These are phyloP conservation scores for Vaccinium myrtillus DNA, from an alignment of 148 eudicot species.

Conservation along the genomic window DNA sequence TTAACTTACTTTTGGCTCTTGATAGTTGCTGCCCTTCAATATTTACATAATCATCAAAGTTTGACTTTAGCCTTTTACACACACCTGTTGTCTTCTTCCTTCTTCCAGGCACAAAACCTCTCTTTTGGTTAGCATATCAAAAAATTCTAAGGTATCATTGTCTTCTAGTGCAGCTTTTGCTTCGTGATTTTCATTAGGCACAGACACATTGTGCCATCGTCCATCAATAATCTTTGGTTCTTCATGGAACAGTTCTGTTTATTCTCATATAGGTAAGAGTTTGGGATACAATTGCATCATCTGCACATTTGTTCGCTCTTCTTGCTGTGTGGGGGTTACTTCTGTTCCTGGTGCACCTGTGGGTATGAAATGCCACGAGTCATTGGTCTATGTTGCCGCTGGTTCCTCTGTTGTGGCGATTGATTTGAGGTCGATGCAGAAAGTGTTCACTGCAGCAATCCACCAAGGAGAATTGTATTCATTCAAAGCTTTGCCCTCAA, in stretches of 20 bases:
- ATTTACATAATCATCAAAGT: background rate
- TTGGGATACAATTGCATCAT: slow-evolving; percentile 64
- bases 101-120: slow-evolving; percentile 70
- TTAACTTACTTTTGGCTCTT: background rate
- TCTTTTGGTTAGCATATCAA: slow-evolving; percentile 69
- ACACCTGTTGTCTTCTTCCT: slow-evolving; percentile 12
- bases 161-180: background rate
- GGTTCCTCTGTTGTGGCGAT: slow-evolving; percentile 52
- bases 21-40: background rate
- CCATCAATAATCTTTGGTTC: background rate
- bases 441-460: slow-evolving; percentile 39
- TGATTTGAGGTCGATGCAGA: slow-evolving; percentile 71
- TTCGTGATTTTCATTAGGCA: background rate
- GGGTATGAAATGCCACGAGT: slow-evolving; percentile 71
- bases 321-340: slow-evolving; percentile 65
- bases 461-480: slow-evolving; percentile 41
- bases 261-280: slow-evolving; percentile 47
- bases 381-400: slow-evolving; percentile 64
- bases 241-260: background rate
- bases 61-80: background rate
- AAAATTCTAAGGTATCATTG: slow-evolving; percentile 63
- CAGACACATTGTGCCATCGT: background rate
- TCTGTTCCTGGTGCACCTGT: slow-evolving; percentile 50
- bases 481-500: slow-evolving; percentile 60
- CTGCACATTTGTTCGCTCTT: slow-evolving; percentile 55